A percentile compares a stretch with the other conserved stretches of the same genome.
These are phyloP conservation scores for Neoarthrinium moseri DNA, from an alignment of 2,329 filamentous ascomycete species.

Conservation along the genomic window DNA sequence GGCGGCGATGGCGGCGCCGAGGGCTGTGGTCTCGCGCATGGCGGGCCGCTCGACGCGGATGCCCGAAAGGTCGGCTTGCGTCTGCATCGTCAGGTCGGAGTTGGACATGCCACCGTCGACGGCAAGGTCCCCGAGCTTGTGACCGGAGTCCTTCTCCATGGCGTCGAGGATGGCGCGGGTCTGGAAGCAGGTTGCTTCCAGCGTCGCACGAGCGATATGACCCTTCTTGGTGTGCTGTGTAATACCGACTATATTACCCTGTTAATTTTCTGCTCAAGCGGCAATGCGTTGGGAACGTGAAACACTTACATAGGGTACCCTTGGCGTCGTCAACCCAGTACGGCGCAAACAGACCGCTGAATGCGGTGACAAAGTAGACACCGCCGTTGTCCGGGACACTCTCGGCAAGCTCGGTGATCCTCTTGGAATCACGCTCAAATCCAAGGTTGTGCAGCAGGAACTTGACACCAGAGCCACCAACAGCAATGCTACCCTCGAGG, in stretches of 20 bases:
- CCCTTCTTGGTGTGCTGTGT: constrained; percentile 82
- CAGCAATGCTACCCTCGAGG: constrained; percentile 80
- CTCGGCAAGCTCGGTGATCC: constrained; percentile 50
- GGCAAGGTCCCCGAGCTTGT: constrained; percentile 71
- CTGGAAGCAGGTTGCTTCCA: constrained; percentile 91
- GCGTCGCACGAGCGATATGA: constrained; percentile 84
- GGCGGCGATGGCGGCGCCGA: constrained; percentile 86
- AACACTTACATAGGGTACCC: constrained; percentile 71
- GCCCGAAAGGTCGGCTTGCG: constrained; percentile 79
- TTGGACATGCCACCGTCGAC: constrained; percentile 91
- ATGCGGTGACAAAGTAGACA: constrained; percentile 84
- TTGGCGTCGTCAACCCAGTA: constrained; percentile 95
- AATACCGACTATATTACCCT: constrained; percentile 60
- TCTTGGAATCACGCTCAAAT: constrained; percentile 51
- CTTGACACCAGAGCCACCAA: constrained; percentile 78
- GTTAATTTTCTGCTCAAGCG: constrained; percentile 18
- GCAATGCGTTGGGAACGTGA: not conserved
- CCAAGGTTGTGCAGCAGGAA: constrained; percentile 66
- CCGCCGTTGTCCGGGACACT: constrained; percentile 72
- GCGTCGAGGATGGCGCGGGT: constrained; percentile 89
- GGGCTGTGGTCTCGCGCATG: constrained; percentile 88
- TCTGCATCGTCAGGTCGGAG: constrained; percentile 87
- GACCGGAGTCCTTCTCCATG: constrained; percentile 83
- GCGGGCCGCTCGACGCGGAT: constrained; percentile 81
- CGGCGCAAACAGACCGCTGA: constrained; percentile 85